Evolutionary conservation across 345 rosid genomes (phyloP).

Genomic region (rapeseed (Brassica napus)): DNA sequence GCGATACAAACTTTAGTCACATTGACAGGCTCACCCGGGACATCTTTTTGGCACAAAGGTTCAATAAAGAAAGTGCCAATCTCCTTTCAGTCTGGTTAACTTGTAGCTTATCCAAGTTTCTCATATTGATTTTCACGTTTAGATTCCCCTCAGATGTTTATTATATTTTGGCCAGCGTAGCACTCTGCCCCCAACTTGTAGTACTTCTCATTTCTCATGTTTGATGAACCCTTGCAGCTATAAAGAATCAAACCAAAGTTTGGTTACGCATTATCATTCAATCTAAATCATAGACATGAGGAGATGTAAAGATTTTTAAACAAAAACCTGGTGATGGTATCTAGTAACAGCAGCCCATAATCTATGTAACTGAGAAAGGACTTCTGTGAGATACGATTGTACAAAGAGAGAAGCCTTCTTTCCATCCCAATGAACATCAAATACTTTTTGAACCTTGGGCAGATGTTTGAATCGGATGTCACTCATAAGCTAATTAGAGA

Average conservation of each 20-base stretch:
- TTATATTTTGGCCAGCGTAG: too few relatives aligned
- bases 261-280: not conserved
- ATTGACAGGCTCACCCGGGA: not conserved
- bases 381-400: conserved; percentile 39
- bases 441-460: conserved; percentile 34
- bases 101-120: not conserved
- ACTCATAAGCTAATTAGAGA: conserved; percentile 36
- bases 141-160: not conserved
- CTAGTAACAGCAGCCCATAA: conserved; percentile 48
- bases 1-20: too few relatives aligned
- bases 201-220: conserved; percentile 33
- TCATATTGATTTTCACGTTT: not conserved
- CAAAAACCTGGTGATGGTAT: conserved; percentile 78
- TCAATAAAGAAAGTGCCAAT: not conserved
- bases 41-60: not conserved
- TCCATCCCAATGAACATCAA: conserved; percentile 32
- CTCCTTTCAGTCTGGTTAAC: not conserved
- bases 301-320: conserved; percentile 8
- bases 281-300: not conserved
- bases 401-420: conserved; percentile 28
- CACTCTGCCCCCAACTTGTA: too few relatives aligned
- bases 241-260: conserved; percentile 10
- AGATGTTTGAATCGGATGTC: conserved; percentile 38
- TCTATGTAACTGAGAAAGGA: conserved; percentile 40
- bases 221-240: conserved; percentile 68